Evolutionary conservation across 257 asterid genomes (phyloP).

Genomic region (Nicotiana knightiana): DNA sequence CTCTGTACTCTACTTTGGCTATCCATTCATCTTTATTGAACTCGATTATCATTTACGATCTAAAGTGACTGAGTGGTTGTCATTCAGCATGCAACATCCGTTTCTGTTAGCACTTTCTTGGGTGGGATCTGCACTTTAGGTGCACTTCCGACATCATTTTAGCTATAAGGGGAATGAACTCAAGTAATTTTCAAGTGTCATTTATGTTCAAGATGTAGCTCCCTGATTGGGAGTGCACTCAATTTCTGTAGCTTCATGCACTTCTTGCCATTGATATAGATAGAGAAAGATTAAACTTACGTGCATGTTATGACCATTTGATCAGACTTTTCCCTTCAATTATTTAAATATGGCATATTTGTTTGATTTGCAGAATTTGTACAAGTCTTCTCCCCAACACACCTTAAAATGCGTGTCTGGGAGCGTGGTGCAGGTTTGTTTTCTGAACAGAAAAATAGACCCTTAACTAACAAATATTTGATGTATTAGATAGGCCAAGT

Average conservation of each 20-base stretch:
- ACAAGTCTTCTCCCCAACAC: slow-evolving; percentile 68
- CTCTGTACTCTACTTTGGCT: not conserved
- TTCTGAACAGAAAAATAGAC: not conserved
- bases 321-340: not conserved
- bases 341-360: not conserved
- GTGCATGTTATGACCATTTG: not conserved
- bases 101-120: not conserved
- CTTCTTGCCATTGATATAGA: too few relatives aligned
- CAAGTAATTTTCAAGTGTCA: too few relatives aligned
- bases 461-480: not conserved
- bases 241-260: too few relatives aligned
- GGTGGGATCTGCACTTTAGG: not conserved
- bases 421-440: slow-evolving; percentile 93
- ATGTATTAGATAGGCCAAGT: not conserved
- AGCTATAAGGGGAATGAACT: not conserved
- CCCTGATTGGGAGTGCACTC: too few relatives aligned
- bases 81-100: not conserved
- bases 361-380: slow-evolving; percentile 66
- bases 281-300: too few relatives aligned
- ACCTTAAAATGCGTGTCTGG: slow-evolving; percentile 98
- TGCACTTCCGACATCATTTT: not conserved
- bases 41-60: not conserved
- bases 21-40: too few relatives aligned
- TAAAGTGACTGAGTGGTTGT: not conserved
- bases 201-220: too few relatives aligned